Conservation (phyloP, 73 alveolate species). For the Symbiodinium pilosum region DNA sequence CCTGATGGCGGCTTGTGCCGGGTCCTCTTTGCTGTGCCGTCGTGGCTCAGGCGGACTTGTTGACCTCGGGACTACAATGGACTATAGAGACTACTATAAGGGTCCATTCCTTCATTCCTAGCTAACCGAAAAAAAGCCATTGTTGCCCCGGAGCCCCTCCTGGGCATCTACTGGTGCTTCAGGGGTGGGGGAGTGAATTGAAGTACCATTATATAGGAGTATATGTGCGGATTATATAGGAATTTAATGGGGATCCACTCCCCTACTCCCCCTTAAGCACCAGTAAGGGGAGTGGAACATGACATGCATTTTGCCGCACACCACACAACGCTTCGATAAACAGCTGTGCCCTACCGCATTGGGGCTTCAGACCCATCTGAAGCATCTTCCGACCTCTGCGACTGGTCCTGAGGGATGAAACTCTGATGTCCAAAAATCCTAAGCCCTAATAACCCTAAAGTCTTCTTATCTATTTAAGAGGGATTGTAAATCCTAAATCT, state of each 20-base stretch:
- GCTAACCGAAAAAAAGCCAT: too few species aligned
- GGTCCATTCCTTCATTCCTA: too few species aligned
- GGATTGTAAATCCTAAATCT: neutral
- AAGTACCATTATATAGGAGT: too few species aligned
- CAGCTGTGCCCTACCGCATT: neutral
- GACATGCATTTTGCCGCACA: too few species aligned
- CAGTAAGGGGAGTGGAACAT: neutral
- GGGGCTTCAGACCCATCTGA: neutral
- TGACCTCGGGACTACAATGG: neutral
- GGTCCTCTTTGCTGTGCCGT: slow-evolving; percentile 2
- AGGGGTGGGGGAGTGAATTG: too few species aligned
- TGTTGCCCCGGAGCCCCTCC: too few species aligned
- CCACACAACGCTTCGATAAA: too few species aligned
- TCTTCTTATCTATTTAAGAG: neutral
- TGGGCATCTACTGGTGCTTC: too few species aligned
- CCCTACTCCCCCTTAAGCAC: too few species aligned
- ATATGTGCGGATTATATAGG: too few species aligned
- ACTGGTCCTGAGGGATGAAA: neutral
- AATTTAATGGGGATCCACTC: too few species aligned
- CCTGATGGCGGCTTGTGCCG: slow-evolving; percentile 12
- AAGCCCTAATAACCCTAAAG: neutral
- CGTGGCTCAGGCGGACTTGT: slow-evolving; percentile 6
- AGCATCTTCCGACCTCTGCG: neutral
- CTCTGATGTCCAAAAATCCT: neutral
- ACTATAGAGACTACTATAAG: too few species aligned